Conservation (phyloP, 1,139 yeast species). For the Kurtzmaniella natalensis region DNA sequence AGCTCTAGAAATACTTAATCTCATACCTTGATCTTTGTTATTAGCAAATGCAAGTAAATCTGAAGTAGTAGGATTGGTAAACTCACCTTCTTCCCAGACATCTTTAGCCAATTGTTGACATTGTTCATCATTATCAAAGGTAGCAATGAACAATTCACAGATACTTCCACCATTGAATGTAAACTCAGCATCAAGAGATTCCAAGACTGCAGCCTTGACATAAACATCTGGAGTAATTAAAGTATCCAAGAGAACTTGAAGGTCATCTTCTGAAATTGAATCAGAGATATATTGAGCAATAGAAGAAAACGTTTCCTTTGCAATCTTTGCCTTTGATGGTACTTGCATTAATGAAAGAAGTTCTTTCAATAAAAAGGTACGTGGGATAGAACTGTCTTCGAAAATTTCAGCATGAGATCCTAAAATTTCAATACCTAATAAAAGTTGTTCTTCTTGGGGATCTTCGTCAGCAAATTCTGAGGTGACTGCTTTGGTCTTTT, state of each 20-base stretch:
- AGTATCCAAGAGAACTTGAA: conserved; percentile 54
- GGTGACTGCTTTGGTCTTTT: conserved; percentile 44
- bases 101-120: conserved; percentile 68
- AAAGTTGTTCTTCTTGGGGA: conserved; percentile 80
- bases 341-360: conserved; percentile 64
- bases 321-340: conserved; percentile 73
- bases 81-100: conserved; percentile 79
- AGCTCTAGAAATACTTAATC: conserved; percentile 64
- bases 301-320: conserved; percentile 78
- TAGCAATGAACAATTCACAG: conserved; percentile 68
- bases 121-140: conserved; percentile 66
- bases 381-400: conserved; percentile 62
- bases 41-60: conserved; percentile 49
- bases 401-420: conserved; percentile 74
- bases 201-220: conserved; percentile 76
- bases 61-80: conserved; percentile 39
- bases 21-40: conserved; percentile 55
- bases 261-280: conserved; percentile 52
- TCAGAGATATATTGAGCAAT: conserved; percentile 72
- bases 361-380: conserved; percentile 57
- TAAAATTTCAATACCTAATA: conserved; percentile 74
- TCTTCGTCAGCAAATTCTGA: conserved; percentile 75
- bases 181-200: conserved; percentile 81
- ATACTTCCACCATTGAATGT: conserved; percentile 44
- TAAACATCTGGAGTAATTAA: conserved; percentile 60